Conservation (phyloP, 257 asterid species). For the Marsdenia floribunda region DNA sequence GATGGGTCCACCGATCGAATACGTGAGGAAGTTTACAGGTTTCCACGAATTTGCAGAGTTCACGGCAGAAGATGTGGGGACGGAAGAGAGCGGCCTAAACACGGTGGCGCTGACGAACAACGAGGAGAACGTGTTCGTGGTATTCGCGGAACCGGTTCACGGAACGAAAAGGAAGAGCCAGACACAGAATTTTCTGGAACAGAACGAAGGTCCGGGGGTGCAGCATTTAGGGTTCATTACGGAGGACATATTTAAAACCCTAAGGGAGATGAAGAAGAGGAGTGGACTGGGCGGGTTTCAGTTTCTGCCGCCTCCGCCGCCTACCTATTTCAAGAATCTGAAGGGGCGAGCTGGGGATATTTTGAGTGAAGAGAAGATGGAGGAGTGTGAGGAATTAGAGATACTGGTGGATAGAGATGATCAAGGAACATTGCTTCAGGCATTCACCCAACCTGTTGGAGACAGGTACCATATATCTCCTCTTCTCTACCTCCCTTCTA, state of each 20-base stretch:
- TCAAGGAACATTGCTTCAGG: conserved; percentile 94
- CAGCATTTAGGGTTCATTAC: conserved; percentile 79
- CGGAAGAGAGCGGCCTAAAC: conserved; percentile 80
- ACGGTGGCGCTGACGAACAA: conserved; percentile 78
- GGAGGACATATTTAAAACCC: conserved; percentile 68
- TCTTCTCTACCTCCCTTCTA: too few species aligned
- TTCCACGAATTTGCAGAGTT: conserved; percentile 93
- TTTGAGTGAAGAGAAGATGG: conserved; percentile 64
- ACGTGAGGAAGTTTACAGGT: conserved; percentile 62
- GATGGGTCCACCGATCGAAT: conserved; percentile 57
- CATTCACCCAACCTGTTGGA: conserved; percentile 92
- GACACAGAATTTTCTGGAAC: conserved; percentile 92
- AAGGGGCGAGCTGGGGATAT: conserved; percentile 69
- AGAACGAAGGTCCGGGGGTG: conserved; percentile 86
- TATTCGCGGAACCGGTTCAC: conserved; percentile 71
- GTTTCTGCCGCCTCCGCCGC: conserved; percentile 89
- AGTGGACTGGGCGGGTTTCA: conserved; percentile 82
- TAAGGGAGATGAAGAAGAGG: conserved; percentile 85
- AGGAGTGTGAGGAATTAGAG: conserved; percentile 84
- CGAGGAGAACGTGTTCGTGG: conserved; percentile 63
- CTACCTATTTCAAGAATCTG: conserved; percentile 64
- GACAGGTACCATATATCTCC: conserved; percentile 51
- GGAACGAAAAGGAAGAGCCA: conserved; percentile 94
- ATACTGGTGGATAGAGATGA: conserved; percentile 92
- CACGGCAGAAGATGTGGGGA: conserved; percentile 80